Evolutionary conservation across 2,329 filamentous ascomycete species (phyloP).

Genomic region (Colletotrichum theobromicola): DNA sequence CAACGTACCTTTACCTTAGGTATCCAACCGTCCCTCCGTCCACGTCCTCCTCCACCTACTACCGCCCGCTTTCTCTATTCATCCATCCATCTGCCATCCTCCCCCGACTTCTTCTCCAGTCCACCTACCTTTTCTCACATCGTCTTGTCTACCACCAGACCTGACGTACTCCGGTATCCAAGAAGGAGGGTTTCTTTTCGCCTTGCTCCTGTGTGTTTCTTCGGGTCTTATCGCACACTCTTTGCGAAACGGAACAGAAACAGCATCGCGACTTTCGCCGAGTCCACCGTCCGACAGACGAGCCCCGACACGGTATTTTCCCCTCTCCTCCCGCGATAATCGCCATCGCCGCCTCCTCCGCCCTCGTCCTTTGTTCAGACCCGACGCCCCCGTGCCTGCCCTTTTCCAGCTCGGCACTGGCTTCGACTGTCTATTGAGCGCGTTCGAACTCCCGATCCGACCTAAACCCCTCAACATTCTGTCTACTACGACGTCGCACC

Average conservation of each 20-base stretch:
- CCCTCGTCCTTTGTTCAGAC: not conserved
- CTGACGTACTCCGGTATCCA: not conserved
- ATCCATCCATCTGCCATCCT: not conserved
- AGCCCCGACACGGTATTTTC: not conserved
- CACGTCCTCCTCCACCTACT: not conserved
- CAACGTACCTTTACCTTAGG: not conserved
- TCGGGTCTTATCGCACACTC: not conserved
- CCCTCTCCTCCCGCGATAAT: conserved; percentile 4
- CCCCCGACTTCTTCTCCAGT: not conserved
- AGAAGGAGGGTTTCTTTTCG: not conserved
- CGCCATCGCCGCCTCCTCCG: conserved; percentile 4
- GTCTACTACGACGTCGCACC: not conserved
- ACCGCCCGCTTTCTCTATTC: not conserved
- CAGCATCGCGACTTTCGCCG: not conserved
- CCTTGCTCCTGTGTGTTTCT: not conserved
- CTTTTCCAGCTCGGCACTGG: not conserved
- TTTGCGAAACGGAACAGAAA: conserved; percentile 16
- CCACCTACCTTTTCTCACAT: not conserved
- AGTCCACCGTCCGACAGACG: not conserved
- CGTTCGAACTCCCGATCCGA: not conserved
- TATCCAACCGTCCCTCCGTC: not conserved
- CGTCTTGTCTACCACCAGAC: conserved; percentile 5
- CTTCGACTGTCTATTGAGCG: not conserved
- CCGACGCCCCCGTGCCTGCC: not conserved
- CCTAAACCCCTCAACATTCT: not conserved